Conservation (phyloP, 768 basidiomycete species). For the Sistotremastrum niveocremeum region DNA sequence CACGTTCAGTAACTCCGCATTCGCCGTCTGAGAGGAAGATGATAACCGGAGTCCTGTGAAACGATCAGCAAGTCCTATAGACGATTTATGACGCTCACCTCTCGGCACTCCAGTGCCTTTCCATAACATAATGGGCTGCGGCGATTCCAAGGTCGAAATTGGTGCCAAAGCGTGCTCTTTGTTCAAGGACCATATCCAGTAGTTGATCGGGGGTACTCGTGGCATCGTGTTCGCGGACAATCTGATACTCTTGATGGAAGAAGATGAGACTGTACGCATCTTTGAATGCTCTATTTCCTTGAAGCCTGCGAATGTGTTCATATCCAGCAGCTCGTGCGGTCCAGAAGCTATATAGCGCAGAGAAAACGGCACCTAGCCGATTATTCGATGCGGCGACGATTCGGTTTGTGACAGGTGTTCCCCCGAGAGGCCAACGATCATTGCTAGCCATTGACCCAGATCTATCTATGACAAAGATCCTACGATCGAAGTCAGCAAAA, state of each 20-base stretch:
- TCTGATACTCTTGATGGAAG: constrained; percentile 20
- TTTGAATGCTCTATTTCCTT: no score
- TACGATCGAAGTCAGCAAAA: constrained; percentile 6
- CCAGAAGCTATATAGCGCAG: constrained; percentile 45
- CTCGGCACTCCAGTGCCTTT: constrained; percentile 35
- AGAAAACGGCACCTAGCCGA: constrained; percentile 45
- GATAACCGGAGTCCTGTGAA: constrained; percentile 32
- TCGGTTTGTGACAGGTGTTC: constrained; percentile 26
- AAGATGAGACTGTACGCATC: constrained; percentile 46
- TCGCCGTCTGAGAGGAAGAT: constrained; percentile 49
- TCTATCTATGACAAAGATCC: constrained; percentile 39
- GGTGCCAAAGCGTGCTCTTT: constrained; percentile 24
- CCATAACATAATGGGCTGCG: constrained; percentile 25
- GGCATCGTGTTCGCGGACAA: constrained; percentile 31
- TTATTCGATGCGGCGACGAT: constrained; percentile 29
- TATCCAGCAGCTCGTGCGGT: constrained; percentile 21
- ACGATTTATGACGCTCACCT: constrained; percentile 26
- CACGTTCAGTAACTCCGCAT: constrained; percentile 23
- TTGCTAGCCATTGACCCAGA: constrained; percentile 33
- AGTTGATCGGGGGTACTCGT: constrained; percentile 30
- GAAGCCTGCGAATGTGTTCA: constrained; percentile 13
- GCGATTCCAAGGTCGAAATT: constrained; percentile 29
- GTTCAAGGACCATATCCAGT: constrained; percentile 23
- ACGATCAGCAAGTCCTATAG: no score
- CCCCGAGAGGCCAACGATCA: constrained; percentile 31